Conservation (phyloP, 2,329 filamentous ascomycete species). For the Parastagonospora nodorum region DNA sequence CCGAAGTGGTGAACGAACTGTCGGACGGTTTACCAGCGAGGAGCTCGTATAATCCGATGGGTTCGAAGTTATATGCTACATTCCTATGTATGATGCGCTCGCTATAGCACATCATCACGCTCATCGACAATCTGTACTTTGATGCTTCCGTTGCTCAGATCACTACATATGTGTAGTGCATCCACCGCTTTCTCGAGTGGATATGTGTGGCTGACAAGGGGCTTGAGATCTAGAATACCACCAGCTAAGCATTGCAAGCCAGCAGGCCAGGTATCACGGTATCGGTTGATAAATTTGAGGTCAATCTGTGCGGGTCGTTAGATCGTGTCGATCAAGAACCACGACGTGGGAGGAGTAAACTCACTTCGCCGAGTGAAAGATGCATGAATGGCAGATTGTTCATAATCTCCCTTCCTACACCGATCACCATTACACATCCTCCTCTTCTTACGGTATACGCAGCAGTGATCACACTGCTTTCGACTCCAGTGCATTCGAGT, state of each 20-base stretch:
- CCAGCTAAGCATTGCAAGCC: constrained; percentile 66
- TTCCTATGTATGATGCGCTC: neutral
- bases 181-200: constrained; percentile 66
- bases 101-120: constrained; percentile 29
- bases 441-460: constrained; percentile 62
- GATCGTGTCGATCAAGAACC: neutral
- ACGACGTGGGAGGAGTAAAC: neutral
- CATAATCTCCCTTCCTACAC: constrained; percentile 65
- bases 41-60: no score
- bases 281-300: constrained; percentile 72
- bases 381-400: constrained; percentile 72
- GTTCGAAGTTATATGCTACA: no score
- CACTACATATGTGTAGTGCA: constrained; percentile 60
- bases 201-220: constrained; percentile 66
- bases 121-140: constrained; percentile 65
- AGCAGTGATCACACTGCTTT: constrained; percentile 66
- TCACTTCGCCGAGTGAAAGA: constrained; percentile 63
- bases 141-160: constrained; percentile 60
- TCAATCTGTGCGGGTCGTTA: constrained; percentile 57
- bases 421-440: constrained; percentile 67
- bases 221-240: constrained; percentile 65
- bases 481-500: constrained; percentile 69
- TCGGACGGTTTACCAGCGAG: no score
- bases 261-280: constrained; percentile 71
- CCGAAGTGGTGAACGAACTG: no score